Evolutionary conservation across 352 stramenopile species (phyloP), one percentile per base, ranked within the genome.

Genomic region (Globisporangium irregulare): DNA sequence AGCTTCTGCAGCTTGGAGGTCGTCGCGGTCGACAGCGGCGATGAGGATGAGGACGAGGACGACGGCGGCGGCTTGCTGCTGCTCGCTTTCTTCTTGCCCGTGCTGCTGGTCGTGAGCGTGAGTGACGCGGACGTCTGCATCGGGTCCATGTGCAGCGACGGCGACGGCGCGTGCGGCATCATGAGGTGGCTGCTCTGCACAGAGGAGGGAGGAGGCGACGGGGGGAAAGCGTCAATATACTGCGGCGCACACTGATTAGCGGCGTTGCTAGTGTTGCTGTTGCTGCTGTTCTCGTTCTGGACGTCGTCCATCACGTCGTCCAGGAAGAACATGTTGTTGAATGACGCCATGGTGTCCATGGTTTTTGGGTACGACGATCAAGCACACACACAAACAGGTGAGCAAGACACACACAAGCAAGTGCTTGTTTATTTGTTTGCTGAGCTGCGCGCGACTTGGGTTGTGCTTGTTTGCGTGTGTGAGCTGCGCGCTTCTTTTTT

Each of bases 121-220:
- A 43, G 61, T 8, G 70, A 50, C 32, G 36, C 56, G 51, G 36
- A 34, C 12, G 71, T 25, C 38, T 71, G 64, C 66, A 76, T 68
- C 14, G 50, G 62, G 61, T 73, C 66, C 24, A 70, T 64, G n/a
- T 74, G 59, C 36, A 73, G 75, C 58, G 70, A 73, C 18, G 75
- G 75, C 63, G 75, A 81, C 54, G 75, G 75, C 75, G 75, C 75
- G 59, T 78, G 71, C 32, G 75, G 75, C 20, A 73, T 70, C 50
- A 73, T 65, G n/a, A 64, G 67, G 63, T 72, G 62, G 43, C 60
- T 51, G 43, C 60, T 51, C 25, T 69, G 75, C 57, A 66, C 62
- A 29, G 54, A 25, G 41, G 41, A 64, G 54, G 73, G 73, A 43
- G 73, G 48, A 4, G 70, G 75, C 59, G 75, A 80, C 48, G 73